phyloP scores from a whole-genome alignment of 2,329 filamentous ascomycete species.

The Stachybotrys chartarum region DNA sequence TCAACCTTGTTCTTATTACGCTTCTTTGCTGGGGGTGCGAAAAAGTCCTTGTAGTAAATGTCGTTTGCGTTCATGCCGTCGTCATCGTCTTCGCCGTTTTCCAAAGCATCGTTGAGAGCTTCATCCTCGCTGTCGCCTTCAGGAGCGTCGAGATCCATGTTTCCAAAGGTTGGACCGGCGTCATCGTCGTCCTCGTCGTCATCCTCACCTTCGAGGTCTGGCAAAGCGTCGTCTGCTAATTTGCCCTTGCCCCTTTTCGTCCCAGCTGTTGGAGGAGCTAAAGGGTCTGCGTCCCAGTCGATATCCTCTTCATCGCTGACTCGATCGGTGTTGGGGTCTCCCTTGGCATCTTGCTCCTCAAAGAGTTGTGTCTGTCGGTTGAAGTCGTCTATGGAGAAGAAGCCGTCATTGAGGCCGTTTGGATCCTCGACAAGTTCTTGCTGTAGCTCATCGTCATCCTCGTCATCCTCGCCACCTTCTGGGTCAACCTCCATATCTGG shows the following conservation, averaged over 20 bases:
- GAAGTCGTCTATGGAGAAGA: conserved; percentile 97
- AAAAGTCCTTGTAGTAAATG: conserved; percentile 88
- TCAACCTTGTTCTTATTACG: conserved; percentile 42
- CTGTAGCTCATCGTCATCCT: conserved; percentile 34
- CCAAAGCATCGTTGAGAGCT: conserved; percentile 33
- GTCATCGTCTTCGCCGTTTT: conserved; percentile 41
- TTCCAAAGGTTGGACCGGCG: conserved; percentile 74
- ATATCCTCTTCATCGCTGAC: conserved; percentile 80
- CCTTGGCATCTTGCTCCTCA: conserved; percentile 75
- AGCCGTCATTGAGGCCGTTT: conserved; percentile 88
- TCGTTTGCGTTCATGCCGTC: conserved; percentile 75
- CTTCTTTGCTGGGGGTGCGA: conserved; percentile 76
- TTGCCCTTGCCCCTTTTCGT: conserved; percentile 15
- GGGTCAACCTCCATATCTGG: conserved; percentile 20
- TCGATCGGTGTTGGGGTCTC: conserved; percentile 65
- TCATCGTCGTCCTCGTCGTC: conserved; percentile 62
- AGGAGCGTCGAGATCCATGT: conserved; percentile 66
- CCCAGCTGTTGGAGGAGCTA: conserved; percentile 30
- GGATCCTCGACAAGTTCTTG: conserved; percentile 52
- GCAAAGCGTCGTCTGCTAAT: conserved; percentile 16
- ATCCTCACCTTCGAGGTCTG: conserved; percentile 29
- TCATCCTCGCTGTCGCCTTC: conserved; percentile 64
- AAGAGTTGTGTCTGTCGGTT: conserved; percentile 89
- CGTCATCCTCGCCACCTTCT: conserved; percentile 24
- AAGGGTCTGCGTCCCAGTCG: conserved; percentile 79